A percentile compares a stretch with the other conserved stretches of the same genome.
Conservation (phyloP, 1,284 basidiomycete genomes). For the Hymenochaete sp. region DNA sequence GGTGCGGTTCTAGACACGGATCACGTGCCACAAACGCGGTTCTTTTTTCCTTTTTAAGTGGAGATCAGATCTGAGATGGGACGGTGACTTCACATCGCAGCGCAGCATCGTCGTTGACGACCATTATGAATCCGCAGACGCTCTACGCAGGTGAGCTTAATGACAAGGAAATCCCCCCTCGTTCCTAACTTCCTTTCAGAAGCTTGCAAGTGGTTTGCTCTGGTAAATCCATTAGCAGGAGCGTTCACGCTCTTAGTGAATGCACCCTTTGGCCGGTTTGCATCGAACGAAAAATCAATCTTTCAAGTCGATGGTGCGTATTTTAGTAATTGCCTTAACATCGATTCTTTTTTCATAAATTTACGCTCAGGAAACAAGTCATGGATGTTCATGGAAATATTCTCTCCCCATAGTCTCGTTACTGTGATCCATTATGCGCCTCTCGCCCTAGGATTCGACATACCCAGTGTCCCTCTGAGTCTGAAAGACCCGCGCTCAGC, state of each 20-base stretch:
- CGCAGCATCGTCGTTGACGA: too few species aligned
- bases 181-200: too few species aligned
- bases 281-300: constrained; percentile 36
- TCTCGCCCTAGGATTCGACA: constrained; percentile 26
- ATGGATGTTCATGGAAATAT: constrained; percentile 83
- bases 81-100: too few species aligned
- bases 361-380: constrained; percentile 38
- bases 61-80: too few species aligned
- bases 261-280: constrained; percentile 75
- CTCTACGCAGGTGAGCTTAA: too few species aligned
- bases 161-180: too few species aligned
- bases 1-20: too few species aligned
- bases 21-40: too few species aligned
- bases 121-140: too few species aligned
- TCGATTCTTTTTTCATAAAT: not conserved
- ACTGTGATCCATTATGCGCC: constrained; percentile 43
- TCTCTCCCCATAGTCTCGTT: constrained; percentile 59
- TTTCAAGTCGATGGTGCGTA: constrained; percentile 47
- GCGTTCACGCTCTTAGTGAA: constrained; percentile 38
- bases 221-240: constrained; percentile 23
- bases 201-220: constrained; percentile 28
- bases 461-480: constrained; percentile 17
- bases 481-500: constrained; percentile 24
- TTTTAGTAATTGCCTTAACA: not conserved
- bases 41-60: too few species aligned